Evolutionary conservation across 1,139 yeast species (phyloP), one percentile per base, ranked within the genome.

Genomic region (Pneumocystis sp.): DNA sequence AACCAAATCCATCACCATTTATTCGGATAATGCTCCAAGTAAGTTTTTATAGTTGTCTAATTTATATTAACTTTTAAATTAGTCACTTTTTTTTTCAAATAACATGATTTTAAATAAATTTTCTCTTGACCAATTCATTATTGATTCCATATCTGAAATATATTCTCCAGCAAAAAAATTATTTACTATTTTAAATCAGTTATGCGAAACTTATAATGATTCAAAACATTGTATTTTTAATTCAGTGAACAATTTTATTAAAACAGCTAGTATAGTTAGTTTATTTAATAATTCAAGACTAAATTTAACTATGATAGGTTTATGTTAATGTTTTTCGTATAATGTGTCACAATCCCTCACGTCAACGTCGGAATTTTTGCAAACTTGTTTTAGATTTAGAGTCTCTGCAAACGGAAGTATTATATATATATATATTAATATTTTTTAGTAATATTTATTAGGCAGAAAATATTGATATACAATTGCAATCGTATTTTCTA

Each of bases 301-400:
- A 31, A 15, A 45, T 64, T n/a, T 34, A 56, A 39, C 62, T 61
- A 21, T 63, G 34, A 19, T 61, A 61, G 60, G 45, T 62, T 15
- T 39, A 59, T 39, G 42, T 63, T 19, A 66, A 86, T 67, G 77
- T 81, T 71, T 73, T 87, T 57, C 81, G 83, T 15, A 78, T 81
- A 1, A 77, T 79, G 68, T 85, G 89, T 21, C 87, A 85, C 73
- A 91, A 91, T 72, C 84, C 89, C 35, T 84, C 96, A 65, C 81
- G 96, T 65, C 93, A 89, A 72, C 82, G 96, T 69, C 96, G 89
- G 72, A 79, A 83, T 70, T 75, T 86, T 73, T 74, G 84, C 71
- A 78, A 85, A 73, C 76, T 81, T 73, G 71, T 83, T 69, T 71
- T 83, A 7, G 73, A 83, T 1, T 89, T 95, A 87, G 97, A 93